These are phyloP conservation scores for Aspergillus sclerotioniger DNA, from an alignment of 495 filamentous ascomycete species.

Conservation along the genomic window DNA sequence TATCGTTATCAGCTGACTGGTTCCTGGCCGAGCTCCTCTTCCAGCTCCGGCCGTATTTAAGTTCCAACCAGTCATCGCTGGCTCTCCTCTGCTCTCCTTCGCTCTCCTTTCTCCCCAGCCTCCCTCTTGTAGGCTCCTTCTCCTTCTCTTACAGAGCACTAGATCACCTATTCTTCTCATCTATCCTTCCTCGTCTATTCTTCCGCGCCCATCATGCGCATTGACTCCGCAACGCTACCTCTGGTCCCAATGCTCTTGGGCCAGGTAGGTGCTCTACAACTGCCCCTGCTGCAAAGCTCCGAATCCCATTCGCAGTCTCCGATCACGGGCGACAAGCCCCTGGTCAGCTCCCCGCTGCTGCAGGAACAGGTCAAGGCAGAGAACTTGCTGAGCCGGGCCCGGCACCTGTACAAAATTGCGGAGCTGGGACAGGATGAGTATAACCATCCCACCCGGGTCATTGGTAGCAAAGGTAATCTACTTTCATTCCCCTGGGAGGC, in stretches of 20 bases:
- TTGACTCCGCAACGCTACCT: not conserved
- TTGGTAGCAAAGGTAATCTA: conserved; percentile 55
- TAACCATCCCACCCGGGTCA: conserved; percentile 62
- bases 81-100: not conserved
- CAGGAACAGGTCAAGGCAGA: conserved; percentile 52
- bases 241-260: conserved; percentile 7
- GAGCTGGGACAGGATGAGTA: conserved; percentile 52
- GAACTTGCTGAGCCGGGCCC: conserved; percentile 51
- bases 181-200: not conserved
- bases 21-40: not conserved
- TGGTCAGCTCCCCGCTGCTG: conserved; percentile 50
- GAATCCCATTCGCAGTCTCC: conserved; percentile 1
- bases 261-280: conserved; percentile 13
- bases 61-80: not conserved
- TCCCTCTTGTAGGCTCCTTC: not conserved
- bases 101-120: not conserved
- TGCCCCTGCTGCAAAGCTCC: conserved; percentile 8
- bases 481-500: not conserved
- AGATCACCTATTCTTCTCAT: not conserved
- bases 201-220: not conserved
- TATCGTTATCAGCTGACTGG: not conserved
- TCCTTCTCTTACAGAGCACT: not conserved
- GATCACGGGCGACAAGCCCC: conserved; percentile 7
- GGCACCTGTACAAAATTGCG: conserved; percentile 56
- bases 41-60: not conserved